Evolutionary conservation across 768 basidiomycete genomes (phyloP).

Genomic region (Mycena sanguinolenta): DNA sequence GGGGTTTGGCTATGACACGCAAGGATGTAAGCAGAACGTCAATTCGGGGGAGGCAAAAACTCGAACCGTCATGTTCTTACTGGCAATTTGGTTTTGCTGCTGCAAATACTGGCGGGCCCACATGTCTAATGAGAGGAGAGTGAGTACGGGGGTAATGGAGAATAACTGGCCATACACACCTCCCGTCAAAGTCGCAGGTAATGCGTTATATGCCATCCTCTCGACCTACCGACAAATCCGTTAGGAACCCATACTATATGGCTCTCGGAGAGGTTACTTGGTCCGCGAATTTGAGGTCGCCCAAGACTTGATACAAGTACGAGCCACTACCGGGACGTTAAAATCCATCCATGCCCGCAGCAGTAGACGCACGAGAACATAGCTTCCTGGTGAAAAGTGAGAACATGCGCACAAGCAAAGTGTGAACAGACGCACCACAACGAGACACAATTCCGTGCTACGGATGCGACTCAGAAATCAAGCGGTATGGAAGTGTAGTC

Average conservation of each 20-base stretch:
- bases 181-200: slow-evolving; percentile 55
- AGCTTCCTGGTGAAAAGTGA: slow-evolving; percentile 56
- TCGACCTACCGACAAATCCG: slow-evolving; percentile 42
- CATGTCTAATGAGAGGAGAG: slow-evolving; percentile 55
- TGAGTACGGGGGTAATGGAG: background rate
- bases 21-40: slow-evolving; percentile 1
- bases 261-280: slow-evolving; percentile 45
- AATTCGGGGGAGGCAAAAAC: slow-evolving; percentile 29
- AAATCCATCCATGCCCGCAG: background rate
- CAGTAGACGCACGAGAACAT: slow-evolving; percentile 65
- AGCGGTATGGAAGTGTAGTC: background rate
- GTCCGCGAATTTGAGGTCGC: slow-evolving; percentile 65
- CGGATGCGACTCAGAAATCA: background rate
- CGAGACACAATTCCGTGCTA: slow-evolving; percentile 68
- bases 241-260: background rate
- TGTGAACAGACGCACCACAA: slow-evolving; percentile 56
- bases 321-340: slow-evolving; percentile 54
- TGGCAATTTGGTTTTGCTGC: slow-evolving; percentile 69
- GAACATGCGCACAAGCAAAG: background rate
- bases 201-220: slow-evolving; percentile 56
- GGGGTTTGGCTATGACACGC: slow-evolving; percentile 54
- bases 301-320: slow-evolving; percentile 68
- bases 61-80: slow-evolving; percentile 67
- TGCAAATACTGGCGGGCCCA: slow-evolving; percentile 73
- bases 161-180: slow-evolving; percentile 42